Percentiles rank a stretch among this genome's conserved stretches.
These are phyloP conservation scores for Eutrema salsugineum DNA, from an alignment of 441 rosid species.

Conservation along the genomic window DNA sequence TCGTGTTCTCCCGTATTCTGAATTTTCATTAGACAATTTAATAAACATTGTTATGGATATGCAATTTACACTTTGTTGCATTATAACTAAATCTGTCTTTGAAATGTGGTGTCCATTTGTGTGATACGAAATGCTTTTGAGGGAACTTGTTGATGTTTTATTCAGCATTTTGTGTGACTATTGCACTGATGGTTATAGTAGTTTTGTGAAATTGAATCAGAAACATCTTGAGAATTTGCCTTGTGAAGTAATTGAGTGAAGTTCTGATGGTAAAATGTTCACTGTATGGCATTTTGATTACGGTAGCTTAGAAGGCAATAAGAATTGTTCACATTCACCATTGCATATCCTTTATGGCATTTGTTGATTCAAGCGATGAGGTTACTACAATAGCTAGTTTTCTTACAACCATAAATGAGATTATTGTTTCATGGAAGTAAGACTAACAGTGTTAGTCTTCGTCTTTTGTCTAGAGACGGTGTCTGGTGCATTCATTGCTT, in stretches of 20 bases:
- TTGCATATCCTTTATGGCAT: background rate
- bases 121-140: background rate
- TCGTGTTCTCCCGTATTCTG: background rate
- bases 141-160: background rate
- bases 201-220: background rate
- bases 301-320: background rate
- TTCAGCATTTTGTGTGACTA: background rate
- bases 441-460: background rate
- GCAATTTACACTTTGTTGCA: background rate
- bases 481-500: too few species aligned
- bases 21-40: background rate
- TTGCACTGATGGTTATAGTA: background rate
- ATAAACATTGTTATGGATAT: background rate
- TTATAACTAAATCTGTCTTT: too few species aligned
- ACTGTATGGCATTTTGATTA: background rate
- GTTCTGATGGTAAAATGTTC: background rate
- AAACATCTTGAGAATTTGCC: background rate
- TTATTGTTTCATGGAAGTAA: background rate
- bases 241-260: background rate
- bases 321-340: background rate
- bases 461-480: too few species aligned
- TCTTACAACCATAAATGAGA: background rate
- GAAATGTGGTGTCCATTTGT: background rate
- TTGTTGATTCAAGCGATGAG: background rate
- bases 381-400: background rate